Base-by-base conservation (phyloP, 805 yeast genomes). In the Wickerhamomyces queroliae region DNA sequence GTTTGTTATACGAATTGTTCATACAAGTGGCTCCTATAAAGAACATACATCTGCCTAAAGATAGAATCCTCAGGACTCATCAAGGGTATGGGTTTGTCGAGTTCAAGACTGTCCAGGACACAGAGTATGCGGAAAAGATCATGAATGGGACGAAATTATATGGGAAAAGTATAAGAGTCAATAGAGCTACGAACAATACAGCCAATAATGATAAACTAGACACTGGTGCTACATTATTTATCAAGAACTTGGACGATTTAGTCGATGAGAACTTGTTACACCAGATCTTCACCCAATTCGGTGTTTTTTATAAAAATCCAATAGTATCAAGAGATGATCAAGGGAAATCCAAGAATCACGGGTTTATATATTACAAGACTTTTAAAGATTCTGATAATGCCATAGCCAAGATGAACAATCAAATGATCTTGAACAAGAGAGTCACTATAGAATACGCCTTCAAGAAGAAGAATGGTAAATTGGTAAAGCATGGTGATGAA, bases 1-100 rank as follows among this genome's bases (percentile, higher is more conserved):
- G 69, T 2, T 53, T 90, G 16, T 59, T 93, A 22, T 86, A 81
- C 53, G 99, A 93, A 58, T 70, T 93, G 17, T 80, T 89, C 58
- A 59, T 85, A 7, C 98, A 93, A 58, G 80, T 87, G 31, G 89
- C 91, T 0, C 95, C 96, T 0, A 73, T 91, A 3, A 67, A 66
- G 29, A 68, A 74, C 23, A 71, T 93, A 5, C 72, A 81, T 44
- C 66, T 93, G 46, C 97, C 97, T 6, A 80, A 78, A 52, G 96
- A 89, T 54, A 72, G 87, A 45, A 68, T 89, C 4, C 61, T 77
- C 22, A 76, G 75, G 43, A 65, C 73, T 1, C 89, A 84, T 52
- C 95, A 83, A 52, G 97, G 97, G 5, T 91, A 69, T 63, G 97
- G 95, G 9, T 91, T 93, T 62, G 83, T 84, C 2, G 93, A 86